Base-by-base conservation (phyloP, 73 alveolate genomes). In the Uronychia setigera region DNA sequence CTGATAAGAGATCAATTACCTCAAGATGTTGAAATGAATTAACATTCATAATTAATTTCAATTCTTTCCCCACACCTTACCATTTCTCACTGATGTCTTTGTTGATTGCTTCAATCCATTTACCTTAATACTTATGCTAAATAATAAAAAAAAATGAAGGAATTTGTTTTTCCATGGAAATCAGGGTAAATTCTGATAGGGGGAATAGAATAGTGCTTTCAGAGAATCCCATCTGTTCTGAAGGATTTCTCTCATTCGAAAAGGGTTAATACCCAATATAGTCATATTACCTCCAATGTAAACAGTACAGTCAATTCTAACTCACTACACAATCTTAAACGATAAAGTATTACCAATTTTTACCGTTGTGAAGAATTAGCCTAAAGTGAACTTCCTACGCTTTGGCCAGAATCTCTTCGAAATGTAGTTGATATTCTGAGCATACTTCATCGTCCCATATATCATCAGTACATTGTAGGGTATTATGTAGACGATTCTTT, bases 241-340 rank as follows among this genome's bases (percentile, higher is more conserved):
- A 83, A 31, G 77, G 32, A 77, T 57, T 58, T 83, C 35, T 31
- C 31, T n/a, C 0, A 82, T 29, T 58, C 33, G 46, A 25, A 77
- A n/a, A 11, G 94, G 94, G 60, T 88, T 88, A 13, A 88, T 78
- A 28, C 94, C 94, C 27, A 88, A 0, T n/a, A 88, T 82, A 26
- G 88, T 76, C 60, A 83, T 29, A 25, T 76, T 83, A 27, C 94
- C 94, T 0, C 94, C 91, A 0, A 84, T 76, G 75, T 81, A 88
- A 9, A 88, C 76, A 33, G 85, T 75, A 57, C 92, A 77, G 81
- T 83, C 60, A 26, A 88, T 29, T 31, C 83, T 27, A 0, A 91
- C 91, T 29, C 83, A 81, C 28, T 84, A 74, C 0, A 91, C 83
- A 14, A 88, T 85, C 25, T 74, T 35, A 31, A 83, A 28, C 77